Conservation (phyloP, 2,329 filamentous ascomycete species). For the Colletotrichum ledebouriae region DNA sequence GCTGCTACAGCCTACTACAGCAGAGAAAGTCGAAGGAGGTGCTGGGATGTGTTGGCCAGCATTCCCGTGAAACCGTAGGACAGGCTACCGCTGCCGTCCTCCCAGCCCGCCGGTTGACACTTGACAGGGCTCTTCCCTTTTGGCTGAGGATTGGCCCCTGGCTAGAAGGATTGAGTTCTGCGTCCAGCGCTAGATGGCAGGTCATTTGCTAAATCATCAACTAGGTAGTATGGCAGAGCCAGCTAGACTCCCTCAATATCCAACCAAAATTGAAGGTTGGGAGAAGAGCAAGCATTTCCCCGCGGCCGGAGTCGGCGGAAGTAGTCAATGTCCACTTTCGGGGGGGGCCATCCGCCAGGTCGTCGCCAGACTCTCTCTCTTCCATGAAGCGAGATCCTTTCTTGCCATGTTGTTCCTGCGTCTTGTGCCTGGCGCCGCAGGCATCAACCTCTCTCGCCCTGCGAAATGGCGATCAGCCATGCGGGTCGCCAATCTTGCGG, state of each 20-base stretch:
- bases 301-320: slow-evolving; percentile 1
- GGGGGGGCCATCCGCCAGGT: neutral
- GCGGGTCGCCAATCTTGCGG: neutral
- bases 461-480: slow-evolving; percentile 29
- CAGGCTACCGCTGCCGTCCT: slow-evolving; percentile 34
- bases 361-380: slow-evolving; percentile 3
- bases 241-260: neutral
- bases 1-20: neutral
- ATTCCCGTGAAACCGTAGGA: slow-evolving; percentile 38
- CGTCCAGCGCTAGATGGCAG: slow-evolving; percentile 27
- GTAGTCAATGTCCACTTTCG: neutral
- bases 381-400: slow-evolving; percentile 7
- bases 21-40: slow-evolving; percentile 2
- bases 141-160: slow-evolving; percentile 7
- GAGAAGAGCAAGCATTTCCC: slow-evolving; percentile 20
- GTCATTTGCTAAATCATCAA: slow-evolving; percentile 6
- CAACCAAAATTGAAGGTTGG: slow-evolving; percentile 31
- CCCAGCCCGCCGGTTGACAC: slow-evolving; percentile 31
- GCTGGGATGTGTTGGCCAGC: slow-evolving; percentile 7
- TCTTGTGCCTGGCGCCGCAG: slow-evolving; percentile 35
- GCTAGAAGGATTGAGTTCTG: slow-evolving; percentile 27
- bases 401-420: slow-evolving; percentile 6
- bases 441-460: slow-evolving; percentile 27
- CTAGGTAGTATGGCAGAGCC: neutral
- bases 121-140: slow-evolving; percentile 20